Evolutionary conservation across 192 early-diverging fungal species (phyloP).

Genomic region (Coemansia sp.): DNA sequence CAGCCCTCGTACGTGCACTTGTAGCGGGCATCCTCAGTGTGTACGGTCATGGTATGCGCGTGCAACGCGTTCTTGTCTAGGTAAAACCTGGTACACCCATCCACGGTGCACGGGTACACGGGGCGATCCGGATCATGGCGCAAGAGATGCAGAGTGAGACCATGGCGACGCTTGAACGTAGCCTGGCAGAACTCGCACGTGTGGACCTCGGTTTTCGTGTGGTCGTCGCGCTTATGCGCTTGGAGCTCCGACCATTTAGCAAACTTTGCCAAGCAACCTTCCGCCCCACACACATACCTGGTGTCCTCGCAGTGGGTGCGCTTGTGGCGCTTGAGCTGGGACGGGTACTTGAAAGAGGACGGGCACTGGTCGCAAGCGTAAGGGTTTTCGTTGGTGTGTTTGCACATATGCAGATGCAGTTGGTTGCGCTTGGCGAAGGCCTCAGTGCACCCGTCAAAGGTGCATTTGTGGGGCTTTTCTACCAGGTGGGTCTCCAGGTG

Average conservation of each 20-base stretch:
- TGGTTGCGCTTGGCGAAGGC: conserved; percentile 52
- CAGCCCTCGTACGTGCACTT: conserved; percentile 26
- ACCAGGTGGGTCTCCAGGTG: conserved; percentile 45
- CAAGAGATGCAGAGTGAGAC: conserved; percentile 23
- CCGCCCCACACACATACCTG: conserved; percentile 40
- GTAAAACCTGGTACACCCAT: conserved; percentile 47
- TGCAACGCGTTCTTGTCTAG: conserved; percentile 23
- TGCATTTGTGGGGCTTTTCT: conserved; percentile 38
- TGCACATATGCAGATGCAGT: conserved; percentile 41
- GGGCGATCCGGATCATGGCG: conserved; percentile 36
- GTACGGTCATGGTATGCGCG: conserved; percentile 34
- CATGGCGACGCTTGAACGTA: conserved; percentile 26
- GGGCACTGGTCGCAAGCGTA: conserved; percentile 38
- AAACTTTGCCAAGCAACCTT: conserved; percentile 25
- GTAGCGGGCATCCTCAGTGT: conserved; percentile 21
- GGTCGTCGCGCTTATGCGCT: conserved; percentile 24
- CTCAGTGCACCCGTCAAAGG: conserved; percentile 20
- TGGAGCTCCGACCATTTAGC: conserved; percentile 53
- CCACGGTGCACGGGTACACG: conserved; percentile 28
- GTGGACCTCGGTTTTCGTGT: conserved; percentile 21
- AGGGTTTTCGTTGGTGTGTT: conserved; percentile 44
- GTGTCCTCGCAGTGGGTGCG: conserved; percentile 17
- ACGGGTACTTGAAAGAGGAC: conserved; percentile 44
- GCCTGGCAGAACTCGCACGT: conserved; percentile 30
- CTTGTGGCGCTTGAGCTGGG: conserved; percentile 38